Evolutionary conservation across 169 alveolate genomes (phyloP).

Genomic region (Cryptosporidium muris): DNA sequence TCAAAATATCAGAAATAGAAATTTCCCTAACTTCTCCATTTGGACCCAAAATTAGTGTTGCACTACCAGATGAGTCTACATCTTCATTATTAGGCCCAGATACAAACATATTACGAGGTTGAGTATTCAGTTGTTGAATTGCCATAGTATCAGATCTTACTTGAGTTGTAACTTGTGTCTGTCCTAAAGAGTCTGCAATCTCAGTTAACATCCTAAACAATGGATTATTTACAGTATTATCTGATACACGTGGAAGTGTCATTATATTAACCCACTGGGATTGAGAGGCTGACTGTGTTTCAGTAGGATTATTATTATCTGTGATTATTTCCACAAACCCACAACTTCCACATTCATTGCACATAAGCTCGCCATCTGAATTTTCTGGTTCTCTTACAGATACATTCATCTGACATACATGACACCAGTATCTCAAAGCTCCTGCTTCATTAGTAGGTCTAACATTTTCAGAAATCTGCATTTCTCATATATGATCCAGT

Average conservation of each 20-base stretch:
- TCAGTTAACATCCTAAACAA: slow-evolving; percentile 51
- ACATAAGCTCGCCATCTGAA: slow-evolving; percentile 39
- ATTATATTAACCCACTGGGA: slow-evolving; percentile 46
- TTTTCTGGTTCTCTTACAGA: not conserved
- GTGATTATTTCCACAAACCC: slow-evolving; percentile 58
- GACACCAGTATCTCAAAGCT: slow-evolving; percentile 36
- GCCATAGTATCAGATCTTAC: too few species aligned
- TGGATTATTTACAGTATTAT: not conserved
- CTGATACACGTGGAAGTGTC: slow-evolving; percentile 15
- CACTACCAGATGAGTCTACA: not conserved
- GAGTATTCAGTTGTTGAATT: too few species aligned
- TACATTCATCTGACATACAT: slow-evolving; percentile 45
- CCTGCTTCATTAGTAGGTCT: not conserved
- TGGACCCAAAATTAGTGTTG: slow-evolving; percentile 49
- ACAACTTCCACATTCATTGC: slow-evolving; percentile 26
- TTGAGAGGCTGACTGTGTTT: slow-evolving; percentile 1
- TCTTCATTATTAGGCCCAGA: not conserved
- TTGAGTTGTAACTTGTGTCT: not conserved
- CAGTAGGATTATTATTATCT: slow-evolving; percentile 1
- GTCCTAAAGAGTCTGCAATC: slow-evolving; percentile 21
- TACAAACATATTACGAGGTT: too few species aligned
- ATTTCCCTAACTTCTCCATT: slow-evolving; percentile 65
- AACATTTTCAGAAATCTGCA: slow-evolving; percentile 4
- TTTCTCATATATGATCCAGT: not conserved
- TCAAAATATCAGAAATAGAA: slow-evolving; percentile 20